Conservation (phyloP, 805 yeast species). For the Candida pini region DNA sequence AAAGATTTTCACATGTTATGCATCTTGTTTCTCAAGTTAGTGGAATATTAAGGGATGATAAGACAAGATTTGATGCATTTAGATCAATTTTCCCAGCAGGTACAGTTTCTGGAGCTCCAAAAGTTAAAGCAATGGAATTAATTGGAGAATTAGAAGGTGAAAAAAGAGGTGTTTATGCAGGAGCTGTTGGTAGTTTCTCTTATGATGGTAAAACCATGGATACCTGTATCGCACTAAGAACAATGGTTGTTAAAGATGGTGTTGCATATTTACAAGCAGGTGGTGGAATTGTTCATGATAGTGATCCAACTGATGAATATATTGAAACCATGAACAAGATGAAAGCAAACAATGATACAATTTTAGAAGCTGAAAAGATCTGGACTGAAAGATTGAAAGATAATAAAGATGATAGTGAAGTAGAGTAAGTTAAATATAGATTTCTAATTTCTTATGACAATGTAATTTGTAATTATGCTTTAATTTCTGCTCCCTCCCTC, state of each 20-base stretch:
- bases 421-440: constrained; percentile 9
- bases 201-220: constrained; percentile 94
- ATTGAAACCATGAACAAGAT: constrained; percentile 96
- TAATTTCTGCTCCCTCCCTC: too few species aligned
- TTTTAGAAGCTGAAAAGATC: constrained; percentile 83
- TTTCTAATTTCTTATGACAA: background rate
- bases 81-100: constrained; percentile 99
- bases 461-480: too few species aligned
- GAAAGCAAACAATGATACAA: constrained; percentile 86
- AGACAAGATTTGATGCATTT: constrained; percentile 93
- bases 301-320: constrained; percentile 93
- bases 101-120: constrained; percentile 98
- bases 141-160: constrained; percentile 87
- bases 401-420: constrained; percentile 21
- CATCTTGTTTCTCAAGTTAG: constrained; percentile 93
- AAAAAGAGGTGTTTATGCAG: constrained; percentile 95
- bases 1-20: constrained; percentile 94
- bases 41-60: constrained; percentile 78
- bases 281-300: constrained; percentile 95
- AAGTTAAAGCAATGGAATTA: constrained; percentile 93
- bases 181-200: constrained; percentile 98
- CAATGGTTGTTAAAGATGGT: constrained; percentile 92
- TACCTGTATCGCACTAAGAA: constrained; percentile 94
- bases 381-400: constrained; percentile 49
- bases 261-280: constrained; percentile 95